These are phyloP conservation scores for Brasenia schreberi DNA, from an alignment of 164 flowering plant species.

Conservation along the genomic window DNA sequence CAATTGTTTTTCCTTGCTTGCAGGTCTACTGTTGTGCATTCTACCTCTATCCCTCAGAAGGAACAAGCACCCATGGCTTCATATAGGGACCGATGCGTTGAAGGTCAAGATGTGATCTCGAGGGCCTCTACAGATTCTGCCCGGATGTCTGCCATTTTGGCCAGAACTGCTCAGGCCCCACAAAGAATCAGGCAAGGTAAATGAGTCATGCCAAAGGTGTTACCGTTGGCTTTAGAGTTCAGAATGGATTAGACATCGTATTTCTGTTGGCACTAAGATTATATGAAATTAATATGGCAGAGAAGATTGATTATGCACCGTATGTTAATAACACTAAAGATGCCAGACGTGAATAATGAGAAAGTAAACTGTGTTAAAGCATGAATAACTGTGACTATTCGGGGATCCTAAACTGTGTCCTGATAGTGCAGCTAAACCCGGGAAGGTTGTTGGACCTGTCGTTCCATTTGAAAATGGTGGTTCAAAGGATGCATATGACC, in stretches of 20 bases:
- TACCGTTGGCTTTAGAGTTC: background rate
- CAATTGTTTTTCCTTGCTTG: slow-evolving; percentile 5
- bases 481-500: slow-evolving; percentile 39
- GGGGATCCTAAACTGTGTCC: background rate
- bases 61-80: slow-evolving; percentile 25
- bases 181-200: slow-evolving; percentile 42
- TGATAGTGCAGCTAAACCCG: slow-evolving; percentile 45
- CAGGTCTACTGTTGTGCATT: slow-evolving; percentile 74
- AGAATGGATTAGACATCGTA: background rate
- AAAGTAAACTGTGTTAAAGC: too few species aligned
- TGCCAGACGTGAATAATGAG: too few species aligned
- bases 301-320: background rate
- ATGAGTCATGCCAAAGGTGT: background rate
- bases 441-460: slow-evolving; percentile 50
- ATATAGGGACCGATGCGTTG: slow-evolving; percentile 22
- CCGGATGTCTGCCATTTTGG: slow-evolving; percentile 22
- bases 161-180: slow-evolving; percentile 31
- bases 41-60: slow-evolving; percentile 41
- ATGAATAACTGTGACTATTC: background rate
- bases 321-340: too few species aligned
- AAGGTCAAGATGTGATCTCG: slow-evolving; percentile 19
- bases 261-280: background rate
- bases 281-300: background rate
- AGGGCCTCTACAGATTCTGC: slow-evolving; percentile 27
- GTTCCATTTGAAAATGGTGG: slow-evolving; percentile 35